Evolutionary conservation across 139 green algal genomes (phyloP), one percentile per base, ranked within the genome.

Genomic region (Chlorella sp.): DNA sequence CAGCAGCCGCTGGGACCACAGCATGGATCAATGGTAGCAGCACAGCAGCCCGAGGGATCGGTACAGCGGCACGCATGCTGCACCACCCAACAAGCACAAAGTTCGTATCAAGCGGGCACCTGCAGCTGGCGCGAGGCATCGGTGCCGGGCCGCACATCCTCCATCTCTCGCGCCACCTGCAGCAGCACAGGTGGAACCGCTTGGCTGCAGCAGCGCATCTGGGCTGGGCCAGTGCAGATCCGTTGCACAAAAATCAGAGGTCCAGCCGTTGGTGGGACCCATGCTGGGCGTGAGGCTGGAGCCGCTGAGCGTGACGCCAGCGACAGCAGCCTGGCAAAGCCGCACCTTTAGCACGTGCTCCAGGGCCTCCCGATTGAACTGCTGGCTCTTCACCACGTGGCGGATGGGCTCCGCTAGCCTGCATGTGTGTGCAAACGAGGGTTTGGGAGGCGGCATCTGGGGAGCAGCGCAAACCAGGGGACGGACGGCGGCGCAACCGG

Each of bases 371-470:
- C 81, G 80, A 81, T 92, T 93, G 86, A 99, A 99, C 85, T 99
- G 94, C 87, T 98, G 94, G 7, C 94, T 93, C 75, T 99, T 96
- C 8, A 99, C 72, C n/a, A 96, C 94, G 68, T 97, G 94, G 51
- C 88, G 91, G 1, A 95, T 43, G 2, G 85, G 81, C 72, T 87
- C 77, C 60, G 64, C 77, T 41, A 83, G 40, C 77, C 51, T 60
- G 51, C 51, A 60, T 24, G 51, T 60, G 51, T n/a, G n/a, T n/a
- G n/a, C n/a, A n/a, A n/a, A n/a, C n/a, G n/a, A n/a, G n/a, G n/a
- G n/a, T n/a, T n/a, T n/a, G n/a, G n/a, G n/a, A n/a, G n/a, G n/a
- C n/a, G 8, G 11, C 11, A 11, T 7, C 46, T 54, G 46, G 46
- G 46, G 46, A 54, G 46, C 46, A 11, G 46, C 46, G 11, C 46